Conservation (phyloP, 768 basidiomycete genomes). For the Cyclocybe aegerita region DNA sequence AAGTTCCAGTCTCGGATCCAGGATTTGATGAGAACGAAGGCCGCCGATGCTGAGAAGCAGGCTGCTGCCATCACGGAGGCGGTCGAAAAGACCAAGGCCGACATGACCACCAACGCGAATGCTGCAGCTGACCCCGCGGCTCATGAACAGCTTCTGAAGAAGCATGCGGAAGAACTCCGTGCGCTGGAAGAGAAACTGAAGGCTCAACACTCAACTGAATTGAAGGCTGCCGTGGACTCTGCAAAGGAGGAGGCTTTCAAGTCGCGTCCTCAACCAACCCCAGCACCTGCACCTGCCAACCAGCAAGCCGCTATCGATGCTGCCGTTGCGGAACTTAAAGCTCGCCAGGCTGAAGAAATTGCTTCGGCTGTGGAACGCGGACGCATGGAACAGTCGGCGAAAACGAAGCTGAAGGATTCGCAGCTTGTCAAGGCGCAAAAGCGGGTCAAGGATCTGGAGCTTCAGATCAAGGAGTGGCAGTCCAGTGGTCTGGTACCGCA, state of each 20-base stretch:
- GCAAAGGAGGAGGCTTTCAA: constrained; percentile 40
- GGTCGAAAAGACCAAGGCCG: constrained; percentile 53
- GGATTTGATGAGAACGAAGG: constrained; percentile 51
- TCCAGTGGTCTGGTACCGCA: constrained; percentile 46
- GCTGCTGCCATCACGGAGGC: constrained; percentile 55
- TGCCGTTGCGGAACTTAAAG: constrained; percentile 46
- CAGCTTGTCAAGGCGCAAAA: constrained; percentile 62
- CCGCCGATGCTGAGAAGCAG: constrained; percentile 46
- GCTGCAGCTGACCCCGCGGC: constrained; percentile 17
- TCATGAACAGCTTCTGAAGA: constrained; percentile 43
- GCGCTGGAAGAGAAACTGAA: constrained; percentile 52
- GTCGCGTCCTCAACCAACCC: constrained; percentile 23
- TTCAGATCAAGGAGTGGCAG: constrained; percentile 57
- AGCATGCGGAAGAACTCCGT: constrained; percentile 61
- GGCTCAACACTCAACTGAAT: constrained; percentile 50
- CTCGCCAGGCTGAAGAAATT: constrained; percentile 54
- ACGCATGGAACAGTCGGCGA: constrained; percentile 58
- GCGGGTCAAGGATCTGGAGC: constrained; percentile 68
- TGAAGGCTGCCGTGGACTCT: constrained; percentile 42
- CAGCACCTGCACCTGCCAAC: constrained; percentile 17
- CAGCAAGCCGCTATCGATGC: constrained; percentile 42
- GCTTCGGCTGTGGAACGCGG: constrained; percentile 68
- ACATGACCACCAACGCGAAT: constrained; percentile 28
- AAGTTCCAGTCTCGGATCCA: constrained; percentile 58
- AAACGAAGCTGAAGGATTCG: constrained; percentile 68